These are phyloP conservation scores for Fusarium buharicum DNA, from an alignment of 2,329 filamentous ascomycete genomes.

Conservation along the genomic window DNA sequence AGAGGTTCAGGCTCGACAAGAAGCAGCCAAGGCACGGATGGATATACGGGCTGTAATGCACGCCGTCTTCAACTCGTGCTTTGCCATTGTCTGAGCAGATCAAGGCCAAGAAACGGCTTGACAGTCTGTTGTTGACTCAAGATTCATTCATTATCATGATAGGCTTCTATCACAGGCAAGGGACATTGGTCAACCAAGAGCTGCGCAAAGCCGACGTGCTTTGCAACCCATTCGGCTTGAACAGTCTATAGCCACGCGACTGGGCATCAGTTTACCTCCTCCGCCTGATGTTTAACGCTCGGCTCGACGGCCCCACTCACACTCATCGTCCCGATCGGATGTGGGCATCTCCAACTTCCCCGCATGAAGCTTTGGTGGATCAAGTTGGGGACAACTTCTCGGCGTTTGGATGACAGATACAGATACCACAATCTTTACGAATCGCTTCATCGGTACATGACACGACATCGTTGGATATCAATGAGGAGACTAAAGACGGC, in stretches of 20 bases:
- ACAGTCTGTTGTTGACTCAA: not conserved
- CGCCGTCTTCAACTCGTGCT: slow-evolving; percentile 61
- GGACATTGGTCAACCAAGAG: slow-evolving; percentile 1
- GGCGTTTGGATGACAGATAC: slow-evolving; percentile 6
- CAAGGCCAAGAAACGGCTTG: not conserved
- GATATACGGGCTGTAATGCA: slow-evolving; percentile 60
- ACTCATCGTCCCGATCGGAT: slow-evolving; percentile 45
- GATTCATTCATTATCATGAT: not conserved
- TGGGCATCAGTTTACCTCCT: slow-evolving; percentile 8
- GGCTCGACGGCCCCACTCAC: slow-evolving; percentile 43
- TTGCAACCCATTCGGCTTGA: slow-evolving; percentile 10
- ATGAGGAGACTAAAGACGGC: slow-evolving; percentile 22
- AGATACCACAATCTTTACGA: slow-evolving; percentile 2
- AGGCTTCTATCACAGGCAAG: not conserved
- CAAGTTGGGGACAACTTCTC: slow-evolving; percentile 9
- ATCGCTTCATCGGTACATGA: slow-evolving; percentile 25
- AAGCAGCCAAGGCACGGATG: slow-evolving; percentile 52
- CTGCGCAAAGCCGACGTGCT: not conserved
- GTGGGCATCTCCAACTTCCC: slow-evolving; percentile 43
- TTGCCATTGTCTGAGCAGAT: slow-evolving; percentile 58
- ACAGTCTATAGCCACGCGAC: slow-evolving; percentile 16
- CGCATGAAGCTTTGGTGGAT: slow-evolving; percentile 35
- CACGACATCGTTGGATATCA: slow-evolving; percentile 23
- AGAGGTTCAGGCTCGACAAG: slow-evolving; percentile 58
- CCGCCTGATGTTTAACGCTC: slow-evolving; percentile 29